Conservation (phyloP, 495 filamentous ascomycete species). For the Aspergillus taichungensis region DNA sequence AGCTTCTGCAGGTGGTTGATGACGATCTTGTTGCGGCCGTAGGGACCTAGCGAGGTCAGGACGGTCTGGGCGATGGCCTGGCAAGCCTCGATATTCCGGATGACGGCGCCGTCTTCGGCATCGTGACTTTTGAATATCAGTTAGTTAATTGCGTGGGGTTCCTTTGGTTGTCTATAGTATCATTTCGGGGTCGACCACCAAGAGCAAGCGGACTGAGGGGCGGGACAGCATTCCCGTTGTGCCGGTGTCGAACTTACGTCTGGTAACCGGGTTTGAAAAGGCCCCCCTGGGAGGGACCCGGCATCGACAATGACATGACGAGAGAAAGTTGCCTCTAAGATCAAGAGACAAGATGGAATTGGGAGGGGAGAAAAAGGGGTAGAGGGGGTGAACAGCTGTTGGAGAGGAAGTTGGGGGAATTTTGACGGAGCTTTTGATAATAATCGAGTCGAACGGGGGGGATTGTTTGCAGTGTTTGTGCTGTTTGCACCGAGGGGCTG, state of each 20-base stretch:
- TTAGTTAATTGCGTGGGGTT: background rate
- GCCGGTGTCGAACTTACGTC: constrained; percentile 52
- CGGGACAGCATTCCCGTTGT: constrained; percentile 14
- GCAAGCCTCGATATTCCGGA: constrained; percentile 98
- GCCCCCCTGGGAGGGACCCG: constrained; percentile 80
- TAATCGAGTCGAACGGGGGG: constrained; percentile 11
- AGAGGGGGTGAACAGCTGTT: constrained; percentile 15
- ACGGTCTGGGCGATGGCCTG: constrained; percentile 92
- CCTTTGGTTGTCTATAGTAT: background rate
- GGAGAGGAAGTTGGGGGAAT: constrained; percentile 29
- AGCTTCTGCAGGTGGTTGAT: constrained; percentile 99
- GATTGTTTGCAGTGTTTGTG: constrained; percentile 32
- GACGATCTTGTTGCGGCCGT: constrained; percentile 99
- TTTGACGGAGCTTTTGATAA: constrained; percentile 29
- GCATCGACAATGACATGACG: constrained; percentile 91
- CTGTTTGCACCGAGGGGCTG: constrained; percentile 37
- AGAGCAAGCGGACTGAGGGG: too few species aligned
- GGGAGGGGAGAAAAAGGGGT: constrained; percentile 12
- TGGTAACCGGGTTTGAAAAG: constrained; percentile 97
- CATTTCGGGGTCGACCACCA: too few species aligned
- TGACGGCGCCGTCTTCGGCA: constrained; percentile 95
- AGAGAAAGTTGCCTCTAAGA: constrained; percentile 18
- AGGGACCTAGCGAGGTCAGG: constrained; percentile 92
- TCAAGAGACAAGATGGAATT: constrained; percentile 9
- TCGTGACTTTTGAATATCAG: constrained; percentile 61